phyloP scores from a whole-genome alignment of 345 rosid species.

The Kernera saxatilis region DNA sequence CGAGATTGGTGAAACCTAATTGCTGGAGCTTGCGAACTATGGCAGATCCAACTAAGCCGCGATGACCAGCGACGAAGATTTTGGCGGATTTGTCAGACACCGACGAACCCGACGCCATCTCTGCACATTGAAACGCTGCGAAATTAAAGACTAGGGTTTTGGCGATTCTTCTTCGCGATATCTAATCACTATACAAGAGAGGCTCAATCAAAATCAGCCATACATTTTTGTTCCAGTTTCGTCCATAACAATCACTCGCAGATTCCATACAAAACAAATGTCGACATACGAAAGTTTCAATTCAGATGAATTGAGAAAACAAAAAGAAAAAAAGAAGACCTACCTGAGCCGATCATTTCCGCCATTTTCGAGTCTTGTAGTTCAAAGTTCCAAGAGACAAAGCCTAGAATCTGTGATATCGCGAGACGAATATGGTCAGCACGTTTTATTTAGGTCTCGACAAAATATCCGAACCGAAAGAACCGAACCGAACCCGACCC shows the following conservation, averaged over 20 bases:
- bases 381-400: background rate
- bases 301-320: background rate
- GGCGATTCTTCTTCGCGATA: background rate
- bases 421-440: background rate
- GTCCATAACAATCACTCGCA: background rate
- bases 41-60: constrained; percentile 89
- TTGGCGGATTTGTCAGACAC: constrained; percentile 63
- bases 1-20: constrained; percentile 55
- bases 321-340: background rate
- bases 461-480: no score
- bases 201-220: background rate
- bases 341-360: constrained; percentile 23
- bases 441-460: no score
- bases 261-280: background rate
- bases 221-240: background rate
- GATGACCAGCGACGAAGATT: constrained; percentile 92
- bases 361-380: constrained; percentile 12
- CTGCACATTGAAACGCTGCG: background rate
- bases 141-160: background rate
- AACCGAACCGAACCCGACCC: no score
- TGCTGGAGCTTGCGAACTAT: constrained; percentile 65
- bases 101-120: constrained; percentile 31
- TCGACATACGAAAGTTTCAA: background rate
- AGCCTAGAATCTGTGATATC: background rate
- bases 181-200: background rate